phyloP scores from a whole-genome alignment of 2,329 filamentous ascomycete genomes.

The Diaporthe aspalathi region DNA sequence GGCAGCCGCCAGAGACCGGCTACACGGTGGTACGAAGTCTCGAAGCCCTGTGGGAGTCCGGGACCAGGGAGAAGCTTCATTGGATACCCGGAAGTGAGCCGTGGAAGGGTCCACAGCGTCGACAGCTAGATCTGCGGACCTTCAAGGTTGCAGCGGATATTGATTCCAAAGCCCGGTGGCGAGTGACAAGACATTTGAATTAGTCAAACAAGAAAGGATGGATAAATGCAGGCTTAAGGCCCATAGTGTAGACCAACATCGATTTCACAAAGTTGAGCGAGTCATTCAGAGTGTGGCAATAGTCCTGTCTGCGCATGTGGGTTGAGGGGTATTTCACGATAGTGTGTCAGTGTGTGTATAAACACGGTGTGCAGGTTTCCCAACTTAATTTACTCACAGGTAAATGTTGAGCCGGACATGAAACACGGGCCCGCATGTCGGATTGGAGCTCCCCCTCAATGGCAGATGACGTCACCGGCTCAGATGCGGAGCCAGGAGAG shows the following conservation, averaged over 20 bases:
- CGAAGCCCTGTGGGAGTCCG: neutral
- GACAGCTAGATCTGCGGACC: neutral
- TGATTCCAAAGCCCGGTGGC: neutral
- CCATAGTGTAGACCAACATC: conserved; percentile 13
- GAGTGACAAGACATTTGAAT: conserved; percentile 13
- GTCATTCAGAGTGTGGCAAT: conserved; percentile 10
- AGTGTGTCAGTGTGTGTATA: neutral
- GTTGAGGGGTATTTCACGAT: neutral
- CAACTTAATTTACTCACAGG: neutral
- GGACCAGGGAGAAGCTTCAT: neutral
- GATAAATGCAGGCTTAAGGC: neutral
- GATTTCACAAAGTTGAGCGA: conserved; percentile 13
- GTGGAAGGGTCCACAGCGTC: neutral
- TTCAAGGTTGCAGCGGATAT: conserved; percentile 5
- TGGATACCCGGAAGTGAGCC: neutral
- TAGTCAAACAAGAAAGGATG: conserved; percentile 1
- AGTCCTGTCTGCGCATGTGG: conserved; percentile 16
- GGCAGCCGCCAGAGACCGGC: neutral
- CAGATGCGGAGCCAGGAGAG: neutral
- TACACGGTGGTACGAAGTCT: neutral
- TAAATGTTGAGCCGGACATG: conserved; percentile 3
- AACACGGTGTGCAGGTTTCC: too few species aligned
- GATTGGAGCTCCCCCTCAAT: neutral
- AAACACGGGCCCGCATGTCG: neutral
- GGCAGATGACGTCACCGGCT: conserved; percentile 3